Conservation (phyloP, 2,329 filamentous ascomycete species). For the Calonectria crousiana region DNA sequence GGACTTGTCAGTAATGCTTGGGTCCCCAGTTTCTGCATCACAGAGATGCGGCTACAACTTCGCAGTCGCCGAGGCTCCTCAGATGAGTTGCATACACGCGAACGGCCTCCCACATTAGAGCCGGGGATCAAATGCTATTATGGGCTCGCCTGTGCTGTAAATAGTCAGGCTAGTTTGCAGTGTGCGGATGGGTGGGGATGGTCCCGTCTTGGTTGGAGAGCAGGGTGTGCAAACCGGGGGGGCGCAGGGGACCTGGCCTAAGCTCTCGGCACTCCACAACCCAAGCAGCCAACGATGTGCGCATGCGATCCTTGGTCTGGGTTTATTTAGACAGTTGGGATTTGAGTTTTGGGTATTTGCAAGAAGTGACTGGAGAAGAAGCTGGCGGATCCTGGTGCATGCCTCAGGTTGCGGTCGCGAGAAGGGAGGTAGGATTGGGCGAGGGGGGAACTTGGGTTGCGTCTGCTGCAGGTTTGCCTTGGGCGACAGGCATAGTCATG, state of each 20-base stretch:
- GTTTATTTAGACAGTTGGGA: conserved; percentile 8
- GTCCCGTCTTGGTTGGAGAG: background rate
- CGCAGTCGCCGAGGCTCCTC: conserved; percentile 12
- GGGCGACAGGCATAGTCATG: background rate
- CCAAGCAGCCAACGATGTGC: conserved; percentile 17
- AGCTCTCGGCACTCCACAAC: conserved; percentile 21
- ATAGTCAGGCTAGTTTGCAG: conserved; percentile 23
- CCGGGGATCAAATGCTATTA: conserved; percentile 24
- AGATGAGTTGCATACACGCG: conserved; percentile 26
- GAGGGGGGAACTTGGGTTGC: conserved; percentile 2
- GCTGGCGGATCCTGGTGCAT: conserved; percentile 7
- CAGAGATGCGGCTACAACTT: conserved; percentile 1
- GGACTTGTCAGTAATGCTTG: conserved; percentile 1
- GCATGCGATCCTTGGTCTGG: conserved; percentile 6
- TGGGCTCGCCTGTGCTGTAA: conserved; percentile 20
- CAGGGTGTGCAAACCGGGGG: conserved; percentile 17
- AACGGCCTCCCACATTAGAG: conserved; percentile 28
- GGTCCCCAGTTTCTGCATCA: background rate
- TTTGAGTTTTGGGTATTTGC: conserved; percentile 3
- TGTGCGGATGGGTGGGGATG: conserved; percentile 19
- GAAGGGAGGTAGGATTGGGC: background rate
- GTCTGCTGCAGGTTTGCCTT: background rate
- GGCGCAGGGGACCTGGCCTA: conserved; percentile 21
- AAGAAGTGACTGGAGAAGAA: background rate
- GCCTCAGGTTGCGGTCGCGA: conserved; percentile 9